Percentiles rank a stretch among this genome's conserved stretches.
Conservation (phyloP, 2,329 filamentous ascomycete genomes). For the Fusarium sp. region DNA sequence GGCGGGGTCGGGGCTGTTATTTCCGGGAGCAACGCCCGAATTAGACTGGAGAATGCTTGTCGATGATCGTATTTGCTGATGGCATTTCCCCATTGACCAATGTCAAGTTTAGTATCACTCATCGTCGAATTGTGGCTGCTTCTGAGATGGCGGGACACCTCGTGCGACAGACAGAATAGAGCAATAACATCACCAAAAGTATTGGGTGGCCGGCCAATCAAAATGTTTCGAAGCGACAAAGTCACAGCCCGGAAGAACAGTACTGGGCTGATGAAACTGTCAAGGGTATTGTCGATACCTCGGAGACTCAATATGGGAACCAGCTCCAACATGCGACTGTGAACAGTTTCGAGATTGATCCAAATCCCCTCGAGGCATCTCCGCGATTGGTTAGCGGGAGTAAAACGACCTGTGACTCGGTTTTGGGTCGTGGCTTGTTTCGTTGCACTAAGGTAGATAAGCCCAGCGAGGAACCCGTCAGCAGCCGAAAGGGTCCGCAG, state of each 20-base stretch:
- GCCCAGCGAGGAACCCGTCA: no score
- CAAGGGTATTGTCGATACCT: neutral
- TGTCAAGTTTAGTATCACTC: rapidly evolving
- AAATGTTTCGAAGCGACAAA: neutral
- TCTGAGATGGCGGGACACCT: rapidly evolving
- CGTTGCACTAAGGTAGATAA: no score
- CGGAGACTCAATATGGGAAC: rapidly evolving
- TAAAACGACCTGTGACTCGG: rapidly evolving
- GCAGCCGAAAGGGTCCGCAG: no score
- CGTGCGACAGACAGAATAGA: neutral
- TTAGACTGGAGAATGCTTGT: neutral
- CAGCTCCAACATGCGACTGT: rapidly evolving
- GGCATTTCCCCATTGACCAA: neutral
- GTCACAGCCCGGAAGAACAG: neutral
- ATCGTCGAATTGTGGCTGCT: rapidly evolving
- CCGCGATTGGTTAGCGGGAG: neutral
- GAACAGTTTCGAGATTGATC: rapidly evolving
- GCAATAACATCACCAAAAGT: neutral
- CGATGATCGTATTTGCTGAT: neutral
- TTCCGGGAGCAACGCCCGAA: rapidly evolving
- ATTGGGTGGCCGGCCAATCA: rapidly evolving
- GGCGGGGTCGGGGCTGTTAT: rapidly evolving
- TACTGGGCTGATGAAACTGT: neutral
- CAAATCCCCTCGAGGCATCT: rapidly evolving
- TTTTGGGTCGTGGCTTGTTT: no score